Evolutionary conservation across 257 asterid genomes (phyloP).

Genomic region (Ilex aquifolium): DNA sequence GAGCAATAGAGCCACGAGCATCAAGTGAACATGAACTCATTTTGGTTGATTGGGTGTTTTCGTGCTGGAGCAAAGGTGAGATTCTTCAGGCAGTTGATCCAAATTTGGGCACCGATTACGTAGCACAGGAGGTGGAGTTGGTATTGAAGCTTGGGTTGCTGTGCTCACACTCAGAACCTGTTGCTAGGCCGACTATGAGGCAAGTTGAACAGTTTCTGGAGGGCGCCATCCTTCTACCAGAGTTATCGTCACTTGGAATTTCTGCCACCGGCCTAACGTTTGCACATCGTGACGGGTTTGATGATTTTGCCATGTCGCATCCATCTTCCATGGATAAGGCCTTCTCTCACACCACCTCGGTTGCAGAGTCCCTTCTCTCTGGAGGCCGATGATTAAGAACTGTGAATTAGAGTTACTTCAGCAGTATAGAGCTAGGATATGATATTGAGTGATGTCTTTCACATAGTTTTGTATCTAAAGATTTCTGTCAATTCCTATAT

Average conservation of each 20-base stretch:
- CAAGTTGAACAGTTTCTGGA: constrained; percentile 7
- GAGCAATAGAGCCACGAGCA: not conserved
- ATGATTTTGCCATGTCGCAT: not conserved
- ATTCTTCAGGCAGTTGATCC: constrained; percentile 43
- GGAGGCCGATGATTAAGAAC: constrained; percentile 13
- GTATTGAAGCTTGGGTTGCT: constrained; percentile 33
- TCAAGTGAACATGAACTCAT: not conserved
- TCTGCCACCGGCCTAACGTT: constrained; percentile 4
- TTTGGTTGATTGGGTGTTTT: not conserved
- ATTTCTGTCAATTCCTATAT: too few species aligned
- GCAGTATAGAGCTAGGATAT: too few species aligned
- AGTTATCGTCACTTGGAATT: constrained; percentile 9
- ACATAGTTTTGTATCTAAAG: too few species aligned
- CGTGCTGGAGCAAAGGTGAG: constrained; percentile 33
- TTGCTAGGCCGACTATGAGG: constrained; percentile 2
- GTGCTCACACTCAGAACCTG: constrained; percentile 3
- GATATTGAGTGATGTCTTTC: too few species aligned
- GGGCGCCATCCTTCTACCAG: constrained; percentile 6
- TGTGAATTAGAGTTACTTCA: too few species aligned
- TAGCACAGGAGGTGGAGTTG: constrained; percentile 34
- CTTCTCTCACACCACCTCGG: not conserved
- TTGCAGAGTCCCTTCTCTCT: constrained; percentile 12
- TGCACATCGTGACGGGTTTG: not conserved
- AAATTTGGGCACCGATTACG: constrained; percentile 29
- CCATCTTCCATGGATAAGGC: not conserved